These are phyloP conservation scores for Brassica nigra DNA, from an alignment of 345 rosid genomes.

Conservation along the genomic window DNA sequence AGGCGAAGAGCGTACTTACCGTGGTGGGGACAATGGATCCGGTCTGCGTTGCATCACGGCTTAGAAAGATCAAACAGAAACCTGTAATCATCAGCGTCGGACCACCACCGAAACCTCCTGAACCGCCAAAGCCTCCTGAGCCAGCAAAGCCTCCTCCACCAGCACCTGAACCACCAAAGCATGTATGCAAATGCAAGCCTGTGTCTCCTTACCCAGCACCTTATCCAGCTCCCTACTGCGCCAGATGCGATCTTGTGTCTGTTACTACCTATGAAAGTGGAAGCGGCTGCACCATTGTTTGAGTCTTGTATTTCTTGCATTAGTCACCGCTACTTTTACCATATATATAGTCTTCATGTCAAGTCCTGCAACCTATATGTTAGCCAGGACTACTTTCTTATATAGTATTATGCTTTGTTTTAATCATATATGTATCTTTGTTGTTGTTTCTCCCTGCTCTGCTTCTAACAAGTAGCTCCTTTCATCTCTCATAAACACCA, in stretches of 20 bases:
- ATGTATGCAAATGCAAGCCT: conserved; percentile 30
- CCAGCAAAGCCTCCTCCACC: conserved; percentile 13
- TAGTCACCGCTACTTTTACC: not conserved
- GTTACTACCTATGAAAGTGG: conserved; percentile 40
- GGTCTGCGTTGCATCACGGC: conserved; percentile 29
- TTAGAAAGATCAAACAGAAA: conserved; percentile 41
- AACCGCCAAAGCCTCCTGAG: conserved; percentile 9
- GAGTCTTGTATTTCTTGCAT: conserved; percentile 13
- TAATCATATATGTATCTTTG: conserved; percentile 1
- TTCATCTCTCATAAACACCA: conserved; percentile 2
- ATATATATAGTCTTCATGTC: conserved; percentile 17
- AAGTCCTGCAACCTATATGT: conserved; percentile 8
- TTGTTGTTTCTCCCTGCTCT: conserved; percentile 23
- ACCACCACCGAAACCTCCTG: conserved; percentile 42
- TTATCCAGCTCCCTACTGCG: conserved; percentile 23
- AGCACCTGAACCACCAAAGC: conserved; percentile 8
- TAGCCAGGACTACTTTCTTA: conserved; percentile 7
- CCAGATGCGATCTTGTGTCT: conserved; percentile 38
- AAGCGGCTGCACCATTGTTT: conserved; percentile 42
- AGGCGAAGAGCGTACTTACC: conserved; percentile 29
- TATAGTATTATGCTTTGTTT: not conserved
- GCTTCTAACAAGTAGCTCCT: not conserved
- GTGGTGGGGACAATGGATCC: conserved; percentile 47
- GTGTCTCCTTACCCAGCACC: conserved; percentile 10
- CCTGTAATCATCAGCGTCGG: conserved; percentile 41